Evolutionary conservation across 2,329 filamentous ascomycete genomes (phyloP).

Genomic region (Didymella exigua): DNA sequence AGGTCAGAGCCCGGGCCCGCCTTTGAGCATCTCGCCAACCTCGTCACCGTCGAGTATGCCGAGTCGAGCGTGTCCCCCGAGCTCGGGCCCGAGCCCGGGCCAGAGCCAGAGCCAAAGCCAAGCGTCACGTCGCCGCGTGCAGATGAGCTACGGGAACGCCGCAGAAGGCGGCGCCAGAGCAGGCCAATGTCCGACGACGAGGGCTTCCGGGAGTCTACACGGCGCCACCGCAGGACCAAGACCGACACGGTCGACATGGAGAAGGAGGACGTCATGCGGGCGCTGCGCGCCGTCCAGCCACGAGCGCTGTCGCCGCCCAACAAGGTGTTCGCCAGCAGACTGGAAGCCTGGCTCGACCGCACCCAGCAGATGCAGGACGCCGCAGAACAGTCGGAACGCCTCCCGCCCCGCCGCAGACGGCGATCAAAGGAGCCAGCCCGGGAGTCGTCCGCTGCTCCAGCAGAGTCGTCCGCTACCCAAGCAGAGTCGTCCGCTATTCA

Average conservation of each 20-base stretch:
- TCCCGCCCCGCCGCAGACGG: conserved; percentile 27
- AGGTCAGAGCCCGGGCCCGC: conserved; percentile 35
- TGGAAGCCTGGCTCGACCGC: conserved; percentile 66
- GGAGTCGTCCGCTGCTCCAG: conserved; percentile 23
- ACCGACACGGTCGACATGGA: conserved; percentile 33
- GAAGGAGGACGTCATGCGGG: conserved; percentile 24
- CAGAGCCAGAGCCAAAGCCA: too few relatives aligned
- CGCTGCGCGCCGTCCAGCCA: conserved; percentile 19
- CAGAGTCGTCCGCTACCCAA: conserved; percentile 36
- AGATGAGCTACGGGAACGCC: conserved; percentile 37
- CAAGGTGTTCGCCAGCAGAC: conserved; percentile 57
- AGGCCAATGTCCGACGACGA: conserved; percentile 36
- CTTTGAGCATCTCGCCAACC: conserved; percentile 26
- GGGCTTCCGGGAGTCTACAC: conserved; percentile 27
- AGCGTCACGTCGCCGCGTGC: conserved; percentile 18
- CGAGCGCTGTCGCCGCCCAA: conserved; percentile 42
- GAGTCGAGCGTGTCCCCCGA: conserved; percentile 20
- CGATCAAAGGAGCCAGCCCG: conserved; percentile 41
- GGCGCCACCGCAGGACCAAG: conserved; percentile 34
- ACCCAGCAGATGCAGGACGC: conserved; percentile 53
- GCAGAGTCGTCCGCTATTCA: conserved; percentile 5
- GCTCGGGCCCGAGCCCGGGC: too few relatives aligned
- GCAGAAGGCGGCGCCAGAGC: conserved; percentile 35
- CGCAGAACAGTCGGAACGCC: background rate
- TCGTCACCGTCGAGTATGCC: conserved; percentile 40